Evolutionary conservation across 352 stramenopile genomes (phyloP).

Genomic region (Globisporangium cederbergense): DNA sequence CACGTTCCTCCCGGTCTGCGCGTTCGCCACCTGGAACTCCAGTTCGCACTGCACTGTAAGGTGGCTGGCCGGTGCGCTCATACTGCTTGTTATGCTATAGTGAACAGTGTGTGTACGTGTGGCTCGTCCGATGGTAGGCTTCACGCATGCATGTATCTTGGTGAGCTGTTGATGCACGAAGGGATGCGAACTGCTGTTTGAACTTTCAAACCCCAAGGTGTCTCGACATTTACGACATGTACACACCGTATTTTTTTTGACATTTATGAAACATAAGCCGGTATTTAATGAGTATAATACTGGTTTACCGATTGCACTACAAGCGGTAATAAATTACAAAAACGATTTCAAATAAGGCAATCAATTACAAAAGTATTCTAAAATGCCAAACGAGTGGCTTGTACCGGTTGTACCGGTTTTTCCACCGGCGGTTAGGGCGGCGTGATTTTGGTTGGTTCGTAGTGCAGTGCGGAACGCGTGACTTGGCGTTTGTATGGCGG

Average conservation of each 20-base stretch:
- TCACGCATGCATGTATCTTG: conserved; percentile 1
- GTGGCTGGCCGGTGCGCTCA: background rate
- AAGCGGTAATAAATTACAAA: too few relatives aligned
- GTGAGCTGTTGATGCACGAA: background rate
- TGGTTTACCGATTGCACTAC: too few relatives aligned
- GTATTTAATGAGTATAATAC: too few relatives aligned
- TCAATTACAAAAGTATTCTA: too few relatives aligned
- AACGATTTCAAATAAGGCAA: too few relatives aligned
- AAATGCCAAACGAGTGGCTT: too few relatives aligned
- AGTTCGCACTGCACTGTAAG: conserved; percentile 31
- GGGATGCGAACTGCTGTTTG: conserved; percentile 1
- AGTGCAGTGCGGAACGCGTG: conserved; percentile 36
- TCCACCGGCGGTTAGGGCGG: background rate
- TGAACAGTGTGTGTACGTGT: background rate
- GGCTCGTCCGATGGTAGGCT: background rate
- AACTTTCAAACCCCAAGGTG: background rate
- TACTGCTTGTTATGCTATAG: background rate
- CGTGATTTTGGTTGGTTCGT: conserved; percentile 33
- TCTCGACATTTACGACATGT: too few relatives aligned
- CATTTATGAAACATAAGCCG: too few relatives aligned
- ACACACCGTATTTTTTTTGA: too few relatives aligned
- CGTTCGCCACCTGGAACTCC: conserved; percentile 60
- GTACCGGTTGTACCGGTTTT: background rate
- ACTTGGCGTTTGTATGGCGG: conserved; percentile 65
- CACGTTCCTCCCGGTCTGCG: conserved; percentile 43